Percentiles rank a stretch among this genome's conserved stretches.
These are phyloP conservation scores for Pelargonium citronellum DNA, from an alignment of 441 rosid genomes.

Conservation along the genomic window DNA sequence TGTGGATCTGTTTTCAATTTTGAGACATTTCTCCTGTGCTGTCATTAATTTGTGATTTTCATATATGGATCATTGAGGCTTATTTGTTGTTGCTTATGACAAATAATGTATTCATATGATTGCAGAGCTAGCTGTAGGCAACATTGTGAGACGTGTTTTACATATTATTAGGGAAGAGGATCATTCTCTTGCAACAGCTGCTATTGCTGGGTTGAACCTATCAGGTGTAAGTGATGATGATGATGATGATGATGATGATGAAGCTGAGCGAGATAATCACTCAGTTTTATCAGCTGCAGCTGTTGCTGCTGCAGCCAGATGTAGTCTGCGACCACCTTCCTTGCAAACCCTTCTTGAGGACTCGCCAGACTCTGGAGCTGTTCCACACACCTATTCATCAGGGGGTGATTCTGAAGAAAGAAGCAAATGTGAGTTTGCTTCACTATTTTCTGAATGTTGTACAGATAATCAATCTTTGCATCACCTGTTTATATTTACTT, in stretches of 20 bases:
- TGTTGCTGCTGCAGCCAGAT: slow-evolving; percentile 89
- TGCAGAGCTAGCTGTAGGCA: slow-evolving; percentile 99
- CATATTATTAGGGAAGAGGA: slow-evolving; percentile 95
- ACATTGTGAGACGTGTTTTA: slow-evolving; percentile 89
- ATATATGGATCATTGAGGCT: slow-evolving; percentile 2
- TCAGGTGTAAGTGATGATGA: slow-evolving; percentile 71
- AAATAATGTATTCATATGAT: slow-evolving; percentile 3
- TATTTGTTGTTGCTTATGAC: not conserved
- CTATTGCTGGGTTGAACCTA: slow-evolving; percentile 62
- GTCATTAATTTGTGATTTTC: not conserved
- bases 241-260: slow-evolving; percentile 35
- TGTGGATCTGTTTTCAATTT: not conserved
- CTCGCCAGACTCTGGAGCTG: slow-evolving; percentile 53
- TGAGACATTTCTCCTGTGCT: not conserved
- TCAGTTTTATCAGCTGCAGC: slow-evolving; percentile 70
- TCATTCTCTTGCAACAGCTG: slow-evolving; percentile 63
- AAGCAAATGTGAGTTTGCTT: slow-evolving; percentile 60
- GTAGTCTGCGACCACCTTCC: slow-evolving; percentile 81
- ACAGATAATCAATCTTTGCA: not conserved
- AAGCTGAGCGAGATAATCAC: slow-evolving; percentile 44
- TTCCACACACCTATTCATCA: slow-evolving; percentile 64
- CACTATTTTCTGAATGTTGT: not conserved
- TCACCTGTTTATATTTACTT: not conserved
- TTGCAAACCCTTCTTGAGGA: slow-evolving; percentile 88
- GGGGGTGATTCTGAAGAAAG: slow-evolving; percentile 97